phyloP scores from a whole-genome alignment of 805 yeast species.

The Hyphopichia homilentoma region DNA sequence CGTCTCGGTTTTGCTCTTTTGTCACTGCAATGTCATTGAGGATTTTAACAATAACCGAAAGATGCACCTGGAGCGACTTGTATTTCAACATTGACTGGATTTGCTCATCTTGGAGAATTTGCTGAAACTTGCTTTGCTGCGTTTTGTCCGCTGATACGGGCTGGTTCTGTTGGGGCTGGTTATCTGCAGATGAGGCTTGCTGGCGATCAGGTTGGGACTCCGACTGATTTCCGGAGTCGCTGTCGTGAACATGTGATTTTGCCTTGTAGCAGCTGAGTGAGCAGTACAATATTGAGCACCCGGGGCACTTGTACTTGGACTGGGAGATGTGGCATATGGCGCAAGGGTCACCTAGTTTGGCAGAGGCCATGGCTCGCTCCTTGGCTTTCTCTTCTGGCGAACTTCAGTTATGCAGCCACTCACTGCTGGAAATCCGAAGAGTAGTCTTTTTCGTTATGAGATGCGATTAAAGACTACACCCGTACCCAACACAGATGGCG shows the following conservation, averaged over 20 bases:
- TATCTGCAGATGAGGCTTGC: neutral
- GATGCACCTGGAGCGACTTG: constrained; percentile 55
- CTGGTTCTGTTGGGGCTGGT: neutral
- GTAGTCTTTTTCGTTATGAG: no score
- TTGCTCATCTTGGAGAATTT: constrained; percentile 37
- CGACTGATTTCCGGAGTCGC: constrained; percentile 4
- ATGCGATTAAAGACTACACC: no score
- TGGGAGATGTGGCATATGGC: constrained; percentile 29
- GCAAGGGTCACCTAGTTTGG: constrained; percentile 17
- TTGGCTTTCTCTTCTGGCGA: no score
- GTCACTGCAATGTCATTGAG: constrained; percentile 41
- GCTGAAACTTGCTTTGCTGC: constrained; percentile 11
- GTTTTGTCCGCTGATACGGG: constrained; percentile 1
- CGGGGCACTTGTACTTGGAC: constrained; percentile 58
- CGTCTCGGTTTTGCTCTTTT: constrained; percentile 49
- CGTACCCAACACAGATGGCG: no score
- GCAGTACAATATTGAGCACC: constrained; percentile 48
- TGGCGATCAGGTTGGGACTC: constrained; percentile 1
- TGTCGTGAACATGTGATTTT: constrained; percentile 29
- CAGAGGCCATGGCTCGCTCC: neutral
- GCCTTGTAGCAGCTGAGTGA: constrained; percentile 59
- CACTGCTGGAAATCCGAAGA: no score
- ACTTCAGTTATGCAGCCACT: no score
- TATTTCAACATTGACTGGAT: constrained; percentile 46
- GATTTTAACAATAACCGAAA: constrained; percentile 46